Conservation (phyloP, 176 grass and related monocot genomes). For the maize (Zea mays) region Zm-B73-REFERENCE-NAM-5.0 NC_050104.1:39410001-39410500, state of each 20-base stretch:
- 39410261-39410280: background rate
- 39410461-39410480: conserved; percentile 29
- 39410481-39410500: conserved; percentile 15
- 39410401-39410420: conserved; percentile 27
- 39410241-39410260: background rate
- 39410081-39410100: too few species aligned
- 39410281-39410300: background rate
- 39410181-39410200: too few species aligned
- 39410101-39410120: too few species aligned
- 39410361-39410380: conserved; percentile 3
- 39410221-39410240: too few species aligned
- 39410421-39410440: conserved; percentile 24
- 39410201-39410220: too few species aligned
- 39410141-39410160: too few species aligned
- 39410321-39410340: background rate
- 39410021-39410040: too few species aligned
- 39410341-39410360: conserved; percentile 39
- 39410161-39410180: too few species aligned
- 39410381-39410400: conserved; percentile 27
- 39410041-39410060: too few species aligned
- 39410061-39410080: too few species aligned
- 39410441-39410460: conserved; percentile 20
- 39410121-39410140: too few species aligned
- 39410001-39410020: too few species aligned
- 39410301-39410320: background rate